Evolutionary conservation across 371 early-diverging fungal species (phyloP), one percentile per base, ranked within the genome.

Genomic region (Choanephora cucurbitarum): DNA sequence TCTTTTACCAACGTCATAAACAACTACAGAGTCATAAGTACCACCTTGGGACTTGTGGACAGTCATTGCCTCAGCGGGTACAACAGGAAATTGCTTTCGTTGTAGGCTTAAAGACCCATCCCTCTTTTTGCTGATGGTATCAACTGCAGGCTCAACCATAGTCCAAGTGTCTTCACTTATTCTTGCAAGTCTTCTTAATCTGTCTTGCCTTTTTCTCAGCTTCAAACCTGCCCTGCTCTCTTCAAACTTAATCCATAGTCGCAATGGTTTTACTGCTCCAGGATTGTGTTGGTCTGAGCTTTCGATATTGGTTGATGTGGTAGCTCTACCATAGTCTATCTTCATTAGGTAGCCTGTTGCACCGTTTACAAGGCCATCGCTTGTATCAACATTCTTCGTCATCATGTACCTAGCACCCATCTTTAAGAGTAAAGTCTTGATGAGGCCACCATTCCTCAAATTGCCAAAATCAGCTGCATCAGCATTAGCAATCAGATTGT

Each of bases 31-130:
- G 14, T 28, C 28, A 7, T 28, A 45, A 5, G 46, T 45, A 5
- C 24, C 46, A 45, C 46, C 46, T 23, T 45, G 46, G 3, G 24
- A 24, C 24, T 45, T 45, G 28, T 45, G 46, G 10, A 45, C 28
- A 13, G 46, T 23, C 15, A 45, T 45, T 2, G 22, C 18, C 23
- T 45, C 46, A 45, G 46, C 46, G 3, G 28, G 22, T 5, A 18
- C 18, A 11, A 45, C 23, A 1, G 28, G 21, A 10, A 45, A 45
- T 10, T 45, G 23, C 6, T 19, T 45, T 23, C 46, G 22, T 7
- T 23, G 24, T 23, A 45, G 22, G 2, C 28, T 28, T 28, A 28
- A 7, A 28, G 28, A 28, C 5, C 28, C 28, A 28, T 28, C 28
- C 28, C 7, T 28, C 28, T 28, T 28, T 7, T 28, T 28, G 28